Evolutionary conservation across 2,329 filamentous ascomycete species (phyloP).

Genomic region (Aspergillus sp.): DNA sequence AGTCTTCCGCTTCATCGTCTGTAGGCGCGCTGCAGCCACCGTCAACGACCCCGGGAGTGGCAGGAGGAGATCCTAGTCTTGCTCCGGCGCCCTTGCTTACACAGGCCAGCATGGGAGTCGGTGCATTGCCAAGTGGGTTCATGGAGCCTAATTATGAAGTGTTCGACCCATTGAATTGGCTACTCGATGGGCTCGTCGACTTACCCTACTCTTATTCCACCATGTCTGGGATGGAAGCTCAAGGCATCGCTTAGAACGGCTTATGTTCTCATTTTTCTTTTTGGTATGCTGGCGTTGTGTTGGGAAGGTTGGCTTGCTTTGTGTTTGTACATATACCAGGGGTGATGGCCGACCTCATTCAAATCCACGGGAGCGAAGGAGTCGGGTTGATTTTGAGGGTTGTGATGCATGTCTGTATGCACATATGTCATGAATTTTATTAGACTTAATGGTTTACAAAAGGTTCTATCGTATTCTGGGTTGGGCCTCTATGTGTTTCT

Average conservation of each 20-base stretch:
- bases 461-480: no score
- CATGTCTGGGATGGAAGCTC: constrained; percentile 46
- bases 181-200: constrained; percentile 80
- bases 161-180: constrained; percentile 91
- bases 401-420: background rate
- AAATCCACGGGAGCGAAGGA: constrained; percentile 5
- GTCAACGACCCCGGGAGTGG: constrained; percentile 35
- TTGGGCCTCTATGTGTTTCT: no score
- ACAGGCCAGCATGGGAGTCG: constrained; percentile 28
- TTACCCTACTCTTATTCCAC: constrained; percentile 69
- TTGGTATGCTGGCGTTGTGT: constrained; percentile 4
- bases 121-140: constrained; percentile 49
- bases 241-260: constrained; percentile 31
- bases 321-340: constrained; percentile 16
- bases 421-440: background rate
- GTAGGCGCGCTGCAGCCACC: constrained; percentile 43
- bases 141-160: constrained; percentile 75
- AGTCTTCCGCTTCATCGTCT: constrained; percentile 66
- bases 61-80: constrained; percentile 43
- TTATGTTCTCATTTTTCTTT: constrained; percentile 4
- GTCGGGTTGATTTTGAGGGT: constrained; percentile 2
- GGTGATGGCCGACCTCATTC: constrained; percentile 6
- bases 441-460: background rate
- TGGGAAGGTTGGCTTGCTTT: constrained; percentile 2
- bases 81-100: constrained; percentile 36